phyloP scores from a whole-genome alignment of 2,329 filamentous ascomycete genomes.

The Penicillium sp. region DNA sequence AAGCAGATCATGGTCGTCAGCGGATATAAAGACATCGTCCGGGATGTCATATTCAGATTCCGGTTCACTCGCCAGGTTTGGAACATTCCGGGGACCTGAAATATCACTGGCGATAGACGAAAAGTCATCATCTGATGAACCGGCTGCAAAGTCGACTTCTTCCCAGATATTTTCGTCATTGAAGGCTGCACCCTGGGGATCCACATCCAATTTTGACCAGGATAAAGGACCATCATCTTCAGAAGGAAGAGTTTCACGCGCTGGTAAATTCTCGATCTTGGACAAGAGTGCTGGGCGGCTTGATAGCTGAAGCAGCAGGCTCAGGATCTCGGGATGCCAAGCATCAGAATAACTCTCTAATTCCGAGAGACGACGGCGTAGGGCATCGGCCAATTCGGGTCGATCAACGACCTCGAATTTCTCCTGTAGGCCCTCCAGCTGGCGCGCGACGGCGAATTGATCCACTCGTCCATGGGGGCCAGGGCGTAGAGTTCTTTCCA shows the following conservation, averaged over 20 bases:
- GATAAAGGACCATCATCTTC: constrained; percentile 58
- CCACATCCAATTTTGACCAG: constrained; percentile 81
- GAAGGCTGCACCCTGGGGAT: constrained; percentile 74
- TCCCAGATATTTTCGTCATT: constrained; percentile 48
- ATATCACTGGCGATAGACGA: constrained; percentile 38
- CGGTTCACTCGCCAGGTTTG: constrained; percentile 29
- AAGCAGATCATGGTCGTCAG: constrained; percentile 40
- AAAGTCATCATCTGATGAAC: constrained; percentile 45
- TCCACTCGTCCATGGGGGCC: constrained; percentile 68
- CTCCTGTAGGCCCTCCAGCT: constrained; percentile 76
- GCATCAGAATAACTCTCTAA: constrained; percentile 60
- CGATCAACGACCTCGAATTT: constrained; percentile 81
- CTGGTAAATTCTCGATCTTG: constrained; percentile 65
- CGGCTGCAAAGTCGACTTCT: constrained; percentile 43
- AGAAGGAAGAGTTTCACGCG: constrained; percentile 50
- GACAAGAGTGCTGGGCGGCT: constrained; percentile 76
- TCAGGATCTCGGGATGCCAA: constrained; percentile 79
- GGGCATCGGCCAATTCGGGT: constrained; percentile 75
- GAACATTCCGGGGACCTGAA: constrained; percentile 32
- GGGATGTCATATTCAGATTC: constrained; percentile 41
- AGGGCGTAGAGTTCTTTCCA: constrained; percentile 40
- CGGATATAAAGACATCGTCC: constrained; percentile 36
- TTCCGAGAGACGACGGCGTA: constrained; percentile 63
- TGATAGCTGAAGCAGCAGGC: constrained; percentile 78
- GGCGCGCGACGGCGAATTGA: constrained; percentile 71